These are phyloP conservation scores for Prototheca wickerhamii DNA, from an alignment of 163 green algal species.

Conservation along the genomic window DNA sequence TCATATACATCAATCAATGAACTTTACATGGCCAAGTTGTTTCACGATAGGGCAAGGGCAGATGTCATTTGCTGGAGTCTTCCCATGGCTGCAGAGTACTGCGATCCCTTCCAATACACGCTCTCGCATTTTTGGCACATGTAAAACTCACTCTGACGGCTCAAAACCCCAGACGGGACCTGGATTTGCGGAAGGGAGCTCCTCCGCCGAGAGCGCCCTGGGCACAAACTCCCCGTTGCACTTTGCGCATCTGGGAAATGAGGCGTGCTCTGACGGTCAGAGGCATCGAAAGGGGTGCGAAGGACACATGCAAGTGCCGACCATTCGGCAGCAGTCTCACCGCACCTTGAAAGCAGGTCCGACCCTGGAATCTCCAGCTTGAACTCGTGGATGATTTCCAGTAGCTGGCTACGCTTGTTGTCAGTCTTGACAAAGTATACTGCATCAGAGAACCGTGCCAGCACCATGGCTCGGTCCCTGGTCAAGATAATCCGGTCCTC, in stretches of 20 bases:
- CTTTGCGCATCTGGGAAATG: slow-evolving; percentile 15
- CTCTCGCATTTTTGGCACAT: slow-evolving; percentile 25
- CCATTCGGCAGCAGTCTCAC: background rate
- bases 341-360: slow-evolving; percentile 27
- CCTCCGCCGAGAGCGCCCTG: slow-evolving; percentile 3
- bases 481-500: no score
- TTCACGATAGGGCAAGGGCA: background rate
- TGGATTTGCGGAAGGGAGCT: slow-evolving; percentile 8
- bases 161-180: slow-evolving; percentile 24
- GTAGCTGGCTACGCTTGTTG: slow-evolving; percentile 34
- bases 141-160: slow-evolving; percentile 28
- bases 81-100: slow-evolving; percentile 23
- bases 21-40: no score
- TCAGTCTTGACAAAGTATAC: slow-evolving; percentile 9
- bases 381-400: slow-evolving; percentile 34
- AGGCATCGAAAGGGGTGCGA: no score
- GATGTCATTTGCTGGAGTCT: slow-evolving; percentile 9
- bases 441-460: slow-evolving; percentile 23
- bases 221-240: slow-evolving; percentile 46
- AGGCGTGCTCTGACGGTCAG: background rate
- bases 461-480: slow-evolving; percentile 29
- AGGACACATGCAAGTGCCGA: no score
- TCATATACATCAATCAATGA: background rate
- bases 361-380: slow-evolving; percentile 15
- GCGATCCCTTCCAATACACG: slow-evolving; percentile 33